These are phyloP conservation scores for Cyclotella baltica DNA, from an alignment of 108 stramenopile genomes.

Conservation along the genomic window DNA sequence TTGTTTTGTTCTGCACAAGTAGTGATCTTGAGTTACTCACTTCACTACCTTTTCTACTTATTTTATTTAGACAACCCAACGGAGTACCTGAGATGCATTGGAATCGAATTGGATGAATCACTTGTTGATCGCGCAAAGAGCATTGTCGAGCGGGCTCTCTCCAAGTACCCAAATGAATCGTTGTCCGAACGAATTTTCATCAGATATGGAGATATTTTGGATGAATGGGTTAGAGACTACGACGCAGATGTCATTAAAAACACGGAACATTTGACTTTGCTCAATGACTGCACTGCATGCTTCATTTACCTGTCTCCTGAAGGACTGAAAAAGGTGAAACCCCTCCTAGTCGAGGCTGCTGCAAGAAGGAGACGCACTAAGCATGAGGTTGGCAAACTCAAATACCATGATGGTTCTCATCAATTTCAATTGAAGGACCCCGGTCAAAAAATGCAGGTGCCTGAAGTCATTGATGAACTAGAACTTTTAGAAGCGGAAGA, in stretches of 20 bases:
- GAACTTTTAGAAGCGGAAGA: constrained; percentile 2
- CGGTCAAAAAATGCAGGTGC: constrained; percentile 4
- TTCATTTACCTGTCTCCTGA: constrained; percentile 88
- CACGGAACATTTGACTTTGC: constrained; percentile 50
- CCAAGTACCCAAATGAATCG: constrained; percentile 1
- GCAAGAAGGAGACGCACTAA: constrained; percentile 40
- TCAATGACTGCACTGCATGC: constrained; percentile 77
- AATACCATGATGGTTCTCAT: constrained; percentile 3
- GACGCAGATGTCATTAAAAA: constrained; percentile 4
- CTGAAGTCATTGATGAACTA: not conserved
- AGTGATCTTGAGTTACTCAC: no score
- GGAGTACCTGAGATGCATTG: constrained; percentile 65
- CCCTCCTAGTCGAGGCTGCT: constrained; percentile 59
- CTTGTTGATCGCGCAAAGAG: constrained; percentile 54
- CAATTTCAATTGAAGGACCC: constrained; percentile 3
- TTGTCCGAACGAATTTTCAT: constrained; percentile 55
- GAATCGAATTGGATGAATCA: constrained; percentile 75
- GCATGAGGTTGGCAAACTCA: constrained; percentile 1
- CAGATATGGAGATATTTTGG: constrained; percentile 64
- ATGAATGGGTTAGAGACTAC: constrained; percentile 37
- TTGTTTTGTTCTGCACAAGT: no score
- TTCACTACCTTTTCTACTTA: not conserved
- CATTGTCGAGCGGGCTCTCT: constrained; percentile 23
- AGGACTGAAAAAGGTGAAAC: constrained; percentile 70
- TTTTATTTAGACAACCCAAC: not conserved